These are phyloP conservation scores for Tetrahymena malaccensis DNA, from an alignment of 73 alveolate genomes.

Conservation along the genomic window DNA sequence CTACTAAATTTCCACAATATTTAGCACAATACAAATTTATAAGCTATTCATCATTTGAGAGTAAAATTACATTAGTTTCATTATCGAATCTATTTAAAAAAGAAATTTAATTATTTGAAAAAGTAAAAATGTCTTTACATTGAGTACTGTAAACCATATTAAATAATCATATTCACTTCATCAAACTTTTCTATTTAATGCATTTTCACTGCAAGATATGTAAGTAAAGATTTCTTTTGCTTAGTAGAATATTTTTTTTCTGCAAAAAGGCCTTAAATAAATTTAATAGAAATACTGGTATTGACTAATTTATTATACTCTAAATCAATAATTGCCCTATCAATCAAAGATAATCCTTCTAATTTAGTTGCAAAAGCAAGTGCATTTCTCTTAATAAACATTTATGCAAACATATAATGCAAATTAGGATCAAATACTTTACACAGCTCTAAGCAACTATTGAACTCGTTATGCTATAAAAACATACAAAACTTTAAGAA, in stretches of 20 bases:
- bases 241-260: not conserved
- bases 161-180: not conserved
- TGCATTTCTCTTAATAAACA: not conserved
- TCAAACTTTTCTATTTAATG: not conserved
- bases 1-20: not conserved
- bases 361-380: not conserved
- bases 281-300: not conserved
- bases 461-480: not conserved
- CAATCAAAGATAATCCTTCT: not conserved
- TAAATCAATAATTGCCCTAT: not conserved
- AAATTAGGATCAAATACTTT: not conserved
- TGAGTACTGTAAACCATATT: not conserved
- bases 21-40: not conserved
- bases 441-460: not conserved
- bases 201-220: not conserved
- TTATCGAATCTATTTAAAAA: not conserved
- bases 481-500: not conserved
- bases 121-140: not conserved
- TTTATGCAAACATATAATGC: not conserved
- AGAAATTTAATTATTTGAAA: not conserved
- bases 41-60: not conserved
- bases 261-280: not conserved
- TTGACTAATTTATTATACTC: not conserved
- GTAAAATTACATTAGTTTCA: not conserved
- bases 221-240: not conserved